Evolutionary conservation across 495 filamentous ascomycete species (phyloP).

Genomic region (Sordaria brevicollis): DNA sequence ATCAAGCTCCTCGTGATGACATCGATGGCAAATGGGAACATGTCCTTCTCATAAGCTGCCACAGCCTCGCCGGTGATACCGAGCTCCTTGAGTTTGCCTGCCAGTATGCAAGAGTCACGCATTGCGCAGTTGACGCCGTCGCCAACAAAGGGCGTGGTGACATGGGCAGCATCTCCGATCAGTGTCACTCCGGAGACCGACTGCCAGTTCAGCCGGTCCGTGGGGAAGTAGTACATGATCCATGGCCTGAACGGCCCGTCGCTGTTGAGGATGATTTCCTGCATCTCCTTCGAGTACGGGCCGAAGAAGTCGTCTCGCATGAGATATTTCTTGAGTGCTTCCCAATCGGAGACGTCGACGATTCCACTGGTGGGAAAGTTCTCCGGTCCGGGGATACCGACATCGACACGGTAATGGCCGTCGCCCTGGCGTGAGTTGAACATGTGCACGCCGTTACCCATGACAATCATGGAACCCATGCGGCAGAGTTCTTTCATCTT

Average conservation of each 20-base stretch:
- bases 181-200: slow-evolving; percentile 35
- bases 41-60: too few relatives aligned
- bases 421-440: slow-evolving; percentile 19
- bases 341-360: slow-evolving; percentile 7
- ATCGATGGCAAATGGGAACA: too few relatives aligned
- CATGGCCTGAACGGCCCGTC: too few relatives aligned
- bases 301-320: slow-evolving; percentile 12
- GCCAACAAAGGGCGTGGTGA: slow-evolving; percentile 16
- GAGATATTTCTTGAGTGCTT: too few relatives aligned
- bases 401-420: slow-evolving; percentile 20
- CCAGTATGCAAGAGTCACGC: slow-evolving; percentile 15
- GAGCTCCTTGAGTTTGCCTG: slow-evolving; percentile 8
- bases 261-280: slow-evolving; percentile 12
- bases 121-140: slow-evolving; percentile 28
- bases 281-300: slow-evolving; percentile 15
- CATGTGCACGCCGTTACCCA: slow-evolving; percentile 12
- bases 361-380: slow-evolving; percentile 7
- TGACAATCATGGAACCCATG: slow-evolving; percentile 8
- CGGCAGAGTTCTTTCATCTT: slow-evolving; percentile 8
- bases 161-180: slow-evolving; percentile 51
- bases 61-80: neutral
- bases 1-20: too few relatives aligned
- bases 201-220: slow-evolving; percentile 16
- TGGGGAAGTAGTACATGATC: slow-evolving; percentile 7
- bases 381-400: slow-evolving; percentile 14